Percentiles rank a stretch among this genome's conserved stretches.
Conservation (phyloP, 257 asterid genomes). For the Linaria vulgaris region DNA sequence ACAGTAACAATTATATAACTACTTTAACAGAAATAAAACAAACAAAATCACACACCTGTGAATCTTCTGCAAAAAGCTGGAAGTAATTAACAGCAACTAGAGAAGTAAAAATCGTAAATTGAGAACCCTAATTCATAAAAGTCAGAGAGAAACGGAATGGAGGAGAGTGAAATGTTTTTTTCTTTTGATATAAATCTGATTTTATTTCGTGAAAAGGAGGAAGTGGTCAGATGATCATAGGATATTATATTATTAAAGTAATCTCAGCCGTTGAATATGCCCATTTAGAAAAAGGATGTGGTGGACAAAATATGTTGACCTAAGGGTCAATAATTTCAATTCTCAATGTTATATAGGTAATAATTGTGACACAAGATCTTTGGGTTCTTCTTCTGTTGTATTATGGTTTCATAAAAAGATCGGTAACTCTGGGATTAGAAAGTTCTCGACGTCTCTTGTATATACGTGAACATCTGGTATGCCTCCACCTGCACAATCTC, state of each 20-base stretch:
- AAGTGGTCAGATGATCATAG: no score
- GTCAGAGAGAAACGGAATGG: conserved; percentile 17
- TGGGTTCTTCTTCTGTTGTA: no score
- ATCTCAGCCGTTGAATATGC: conserved; percentile 24
- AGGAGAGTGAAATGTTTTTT: conserved; percentile 1
- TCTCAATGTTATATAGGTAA: no score
- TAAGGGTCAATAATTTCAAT: no score
- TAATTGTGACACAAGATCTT: no score
- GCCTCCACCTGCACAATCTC: no score
- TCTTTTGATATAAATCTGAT: conserved; percentile 6
- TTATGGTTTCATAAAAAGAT: no score
- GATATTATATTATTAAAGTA: no score
- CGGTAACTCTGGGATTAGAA: no score
- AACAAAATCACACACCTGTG: conserved; percentile 10
- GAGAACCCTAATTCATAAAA: conserved; percentile 13
- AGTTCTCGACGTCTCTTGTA: no score
- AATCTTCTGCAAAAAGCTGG: conserved; percentile 12
- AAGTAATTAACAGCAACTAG: background rate
- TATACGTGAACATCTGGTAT: no score
- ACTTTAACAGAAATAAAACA: conserved; percentile 11
- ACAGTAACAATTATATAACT: background rate
- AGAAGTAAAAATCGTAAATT: conserved; percentile 11
- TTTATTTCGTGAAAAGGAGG: conserved; percentile 7
- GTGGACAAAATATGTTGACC: conserved; percentile 16
- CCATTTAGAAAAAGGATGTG: conserved; percentile 25